Evolutionary conservation across 345 rosid species (phyloP), one percentile per base, ranked within the genome.

Genomic region (Linum trigynum): DNA sequence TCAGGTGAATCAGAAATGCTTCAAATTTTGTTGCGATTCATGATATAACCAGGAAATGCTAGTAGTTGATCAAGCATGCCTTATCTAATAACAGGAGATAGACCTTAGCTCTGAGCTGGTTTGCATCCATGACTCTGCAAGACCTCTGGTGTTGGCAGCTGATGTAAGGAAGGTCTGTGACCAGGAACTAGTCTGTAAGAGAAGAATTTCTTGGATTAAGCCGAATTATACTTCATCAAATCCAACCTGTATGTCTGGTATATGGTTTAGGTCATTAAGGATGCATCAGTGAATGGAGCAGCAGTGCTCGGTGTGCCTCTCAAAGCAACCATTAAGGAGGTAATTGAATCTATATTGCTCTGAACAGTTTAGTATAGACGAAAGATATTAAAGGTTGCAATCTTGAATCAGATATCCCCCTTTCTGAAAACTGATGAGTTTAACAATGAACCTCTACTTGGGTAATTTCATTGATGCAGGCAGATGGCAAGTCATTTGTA

Each of bases 291-390:
- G 36, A 76, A 84, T 71, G 97, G 98, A 75, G 98, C 98, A 74
- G 96, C 98, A 17, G 97, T 90, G 8, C 97, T 90, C 55, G 98
- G 98, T 68, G 97, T 92, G 74, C 96, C 94, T 62, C 84, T 79
- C 11, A 92, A 92, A 81, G 98, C 98, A 76, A 92, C 98, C 51
- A 92, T 92, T 66, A 92, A 92, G 74, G 98, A 92, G 95, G 98
- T 89, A 73, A 23, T 48, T 3, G 7, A 3, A 41, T 41, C 9
- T 8, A 8, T 23, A 23, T 23, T 23, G 32, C 32, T 23, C 32
- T 23, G 32, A 23, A 23, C 32, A 23, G 32, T 23, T 23, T 23
- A 23, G 32, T 23, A 23, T 23, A 23, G 32, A 23, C 32, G n/a
- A 23, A 23, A 23, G 32, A 23, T 23, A 23, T 23, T 23, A 23